Percentiles rank a stretch among this genome's conserved stretches.
Conservation (phyloP, 2,329 filamentous ascomycete species). For the Penicillium sp. region DNA sequence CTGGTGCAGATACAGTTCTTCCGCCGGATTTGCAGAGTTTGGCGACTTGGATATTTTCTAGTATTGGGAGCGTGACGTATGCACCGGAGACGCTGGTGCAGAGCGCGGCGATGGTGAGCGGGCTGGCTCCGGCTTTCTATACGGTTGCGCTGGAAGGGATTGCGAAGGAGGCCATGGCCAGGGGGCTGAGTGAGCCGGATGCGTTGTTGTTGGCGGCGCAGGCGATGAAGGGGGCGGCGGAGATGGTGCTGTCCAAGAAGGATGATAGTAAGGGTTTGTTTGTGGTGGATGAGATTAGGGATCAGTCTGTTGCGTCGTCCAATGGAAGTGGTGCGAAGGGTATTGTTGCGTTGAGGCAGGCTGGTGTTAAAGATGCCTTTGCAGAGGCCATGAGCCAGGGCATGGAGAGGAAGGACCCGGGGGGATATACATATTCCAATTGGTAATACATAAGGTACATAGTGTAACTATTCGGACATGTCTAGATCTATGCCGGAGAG, state of each 20-base stretch:
- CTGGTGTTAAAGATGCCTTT: slow-evolving; percentile 8
- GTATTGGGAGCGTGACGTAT: slow-evolving; percentile 12
- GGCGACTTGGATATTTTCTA: slow-evolving; percentile 14
- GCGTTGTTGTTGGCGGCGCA: slow-evolving; percentile 13
- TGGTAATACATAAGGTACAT: slow-evolving; percentile 1
- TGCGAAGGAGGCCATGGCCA: slow-evolving; percentile 10
- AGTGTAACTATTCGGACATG: no score
- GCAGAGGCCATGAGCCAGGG: slow-evolving; percentile 13
- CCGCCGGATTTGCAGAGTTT: slow-evolving; percentile 7
- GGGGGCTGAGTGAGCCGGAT: slow-evolving; percentile 10
- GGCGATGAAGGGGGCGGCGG: slow-evolving; percentile 11
- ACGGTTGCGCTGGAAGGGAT: slow-evolving; percentile 13
- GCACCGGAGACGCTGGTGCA: slow-evolving; percentile 8
- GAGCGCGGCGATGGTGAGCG: slow-evolving; percentile 7
- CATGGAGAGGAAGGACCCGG: slow-evolving; percentile 11
- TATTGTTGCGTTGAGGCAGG: background rate
- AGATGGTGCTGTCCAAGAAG: slow-evolving; percentile 9
- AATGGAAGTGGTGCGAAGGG: slow-evolving; percentile 11
- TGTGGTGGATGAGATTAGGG: slow-evolving; percentile 10
- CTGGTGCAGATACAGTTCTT: slow-evolving; percentile 6
- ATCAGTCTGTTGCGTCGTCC: slow-evolving; percentile 8
- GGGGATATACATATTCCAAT: slow-evolving; percentile 11
- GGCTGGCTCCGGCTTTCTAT: slow-evolving; percentile 11
- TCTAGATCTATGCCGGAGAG: no score
- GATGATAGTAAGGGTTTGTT: slow-evolving; percentile 13